Conservation (phyloP, 495 filamentous ascomycete species). For the Aspergillus hancockii region DNA sequence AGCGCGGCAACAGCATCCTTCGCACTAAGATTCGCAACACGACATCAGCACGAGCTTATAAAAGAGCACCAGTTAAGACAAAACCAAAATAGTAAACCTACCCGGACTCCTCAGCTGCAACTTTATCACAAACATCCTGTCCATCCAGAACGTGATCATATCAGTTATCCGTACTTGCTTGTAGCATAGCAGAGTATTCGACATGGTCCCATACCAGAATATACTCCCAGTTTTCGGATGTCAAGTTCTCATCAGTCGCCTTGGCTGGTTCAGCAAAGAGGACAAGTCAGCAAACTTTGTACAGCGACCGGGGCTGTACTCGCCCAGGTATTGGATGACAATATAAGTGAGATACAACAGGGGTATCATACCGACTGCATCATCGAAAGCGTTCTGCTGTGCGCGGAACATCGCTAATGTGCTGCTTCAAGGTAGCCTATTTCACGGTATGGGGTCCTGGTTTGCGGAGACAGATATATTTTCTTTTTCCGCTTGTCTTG, state of each 20-base stretch:
- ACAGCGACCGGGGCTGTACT: neutral
- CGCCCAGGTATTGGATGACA: neutral
- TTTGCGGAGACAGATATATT: neutral
- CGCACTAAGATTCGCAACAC: slow-evolving; percentile 46
- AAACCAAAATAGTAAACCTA: slow-evolving; percentile 30
- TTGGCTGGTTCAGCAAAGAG: slow-evolving; percentile 63
- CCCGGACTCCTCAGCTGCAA: slow-evolving; percentile 65
- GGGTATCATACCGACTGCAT: slow-evolving; percentile 68
- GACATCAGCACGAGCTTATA: slow-evolving; percentile 20
- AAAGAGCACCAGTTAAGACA: neutral
- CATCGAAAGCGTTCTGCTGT: slow-evolving; percentile 78
- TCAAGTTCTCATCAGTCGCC: slow-evolving; percentile 98
- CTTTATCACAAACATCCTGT: slow-evolving; percentile 94
- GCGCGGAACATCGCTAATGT: slow-evolving; percentile 68
- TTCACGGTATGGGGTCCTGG: neutral
- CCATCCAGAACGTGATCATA: slow-evolving; percentile 22
- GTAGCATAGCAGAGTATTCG: neutral
- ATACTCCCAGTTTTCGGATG: slow-evolving; percentile 96
- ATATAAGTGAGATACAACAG: neutral
- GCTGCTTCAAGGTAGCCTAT: slow-evolving; percentile 9
- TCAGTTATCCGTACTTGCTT: neutral
- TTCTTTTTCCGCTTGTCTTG: neutral
- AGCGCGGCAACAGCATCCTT: slow-evolving; percentile 92
- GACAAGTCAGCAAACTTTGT: slow-evolving; percentile 23
- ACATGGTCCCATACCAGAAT: slow-evolving; percentile 65